A percentile compares a stretch with the other conserved stretches of the same genome.
phyloP scores from a whole-genome alignment of 2,329 filamentous ascomycete species.

The Fusarium continuum region DNA sequence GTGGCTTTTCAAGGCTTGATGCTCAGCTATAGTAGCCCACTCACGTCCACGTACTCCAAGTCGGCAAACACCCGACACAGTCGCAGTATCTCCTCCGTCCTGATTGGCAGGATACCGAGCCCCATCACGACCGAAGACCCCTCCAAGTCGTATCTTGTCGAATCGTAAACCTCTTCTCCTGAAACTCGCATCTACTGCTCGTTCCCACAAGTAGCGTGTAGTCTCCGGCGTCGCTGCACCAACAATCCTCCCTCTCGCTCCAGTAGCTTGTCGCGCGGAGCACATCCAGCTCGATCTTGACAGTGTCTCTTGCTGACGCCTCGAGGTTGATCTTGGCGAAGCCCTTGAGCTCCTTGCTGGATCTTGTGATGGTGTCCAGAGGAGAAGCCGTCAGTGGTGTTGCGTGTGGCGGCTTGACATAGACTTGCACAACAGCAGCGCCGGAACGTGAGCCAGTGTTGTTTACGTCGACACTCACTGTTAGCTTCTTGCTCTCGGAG shows the following conservation, averaged over 20 bases:
- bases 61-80: no score
- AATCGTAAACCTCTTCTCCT: not conserved
- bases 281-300: not conserved
- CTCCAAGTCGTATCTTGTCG: not conserved
- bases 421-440: not conserved
- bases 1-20: not conserved
- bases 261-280: not conserved
- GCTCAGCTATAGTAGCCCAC: no score
- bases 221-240: not conserved
- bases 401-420: not conserved
- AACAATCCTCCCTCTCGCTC: not conserved
- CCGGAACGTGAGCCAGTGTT: not conserved
- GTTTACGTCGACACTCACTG: fast-evolving
- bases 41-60: no score
- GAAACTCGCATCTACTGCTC: not conserved
- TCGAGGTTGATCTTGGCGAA: not conserved
- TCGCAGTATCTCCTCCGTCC: no score
- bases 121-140: not conserved
- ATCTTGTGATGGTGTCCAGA: not conserved
- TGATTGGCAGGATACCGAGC: no score
- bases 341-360: not conserved
- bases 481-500: not conserved
- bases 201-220: not conserved
- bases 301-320: fast-evolving
- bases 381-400: not conserved